These are phyloP conservation scores for Nothophoma quercina DNA, from an alignment of 2,329 filamentous ascomycete species.

Conservation along the genomic window DNA sequence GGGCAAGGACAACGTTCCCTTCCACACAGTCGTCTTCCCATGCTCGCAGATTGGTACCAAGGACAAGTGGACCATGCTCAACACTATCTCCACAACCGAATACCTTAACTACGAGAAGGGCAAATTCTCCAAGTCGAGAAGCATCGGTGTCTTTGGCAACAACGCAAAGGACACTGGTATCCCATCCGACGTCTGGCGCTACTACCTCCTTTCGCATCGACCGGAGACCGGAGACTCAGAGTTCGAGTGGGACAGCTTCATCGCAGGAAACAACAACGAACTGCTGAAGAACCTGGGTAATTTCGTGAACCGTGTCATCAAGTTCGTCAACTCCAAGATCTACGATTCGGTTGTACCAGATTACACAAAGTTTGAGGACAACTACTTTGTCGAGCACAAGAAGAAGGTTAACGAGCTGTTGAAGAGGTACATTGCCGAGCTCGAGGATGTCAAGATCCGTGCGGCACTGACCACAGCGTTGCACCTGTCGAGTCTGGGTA, in stretches of 20 bases:
- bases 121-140: conserved; percentile 92
- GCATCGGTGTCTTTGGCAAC: conserved; percentile 90
- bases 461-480: conserved; percentile 71
- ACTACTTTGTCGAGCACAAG: conserved; percentile 55
- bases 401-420: conserved; percentile 72
- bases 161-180: conserved; percentile 87
- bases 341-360: conserved; percentile 75
- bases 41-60: conserved; percentile 83
- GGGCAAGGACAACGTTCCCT: conserved; percentile 89
- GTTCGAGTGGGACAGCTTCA: conserved; percentile 88
- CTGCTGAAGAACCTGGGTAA: conserved; percentile 77
- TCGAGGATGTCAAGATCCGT: conserved; percentile 76
- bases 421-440: conserved; percentile 70
- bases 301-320: conserved; percentile 66
- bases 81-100: conserved; percentile 88
- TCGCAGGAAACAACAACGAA: conserved; percentile 86
- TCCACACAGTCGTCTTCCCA: conserved; percentile 93
- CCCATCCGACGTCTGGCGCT: conserved; percentile 87
- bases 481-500: conserved; percentile 69
- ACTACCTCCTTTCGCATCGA: conserved; percentile 84
- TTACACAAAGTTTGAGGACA: conserved; percentile 62
- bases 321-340: conserved; percentile 74
- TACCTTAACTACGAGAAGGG: conserved; percentile 58
- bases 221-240: conserved; percentile 88
- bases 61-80: conserved; percentile 87